Evolutionary conservation across 768 basidiomycete species (phyloP), one percentile per base, ranked within the genome.

Genomic region (Suillus decipiens): DNA sequence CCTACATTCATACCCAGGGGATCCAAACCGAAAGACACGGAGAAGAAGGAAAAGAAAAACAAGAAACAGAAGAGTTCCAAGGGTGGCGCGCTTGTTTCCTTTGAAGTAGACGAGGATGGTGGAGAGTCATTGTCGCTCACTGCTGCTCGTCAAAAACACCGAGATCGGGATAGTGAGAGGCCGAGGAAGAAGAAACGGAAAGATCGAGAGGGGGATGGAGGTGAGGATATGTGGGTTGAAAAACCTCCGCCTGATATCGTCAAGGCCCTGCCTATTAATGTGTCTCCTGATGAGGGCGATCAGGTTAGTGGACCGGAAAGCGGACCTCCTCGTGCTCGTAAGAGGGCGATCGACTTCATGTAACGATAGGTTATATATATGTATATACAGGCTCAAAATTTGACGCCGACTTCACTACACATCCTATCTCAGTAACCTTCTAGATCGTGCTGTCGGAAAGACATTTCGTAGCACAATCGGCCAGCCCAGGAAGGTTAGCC

Each of bases 1-100:
- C 96, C 96, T 1, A 92, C 88, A 0, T 99, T 98, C 72, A 86
- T 93, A 9, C 87, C 88, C 7, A 76, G 79, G 9, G 77, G 76
- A 22, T 63, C 73, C 2, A 71, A 76, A 10, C 73, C 75, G 60
- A 80, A 82, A 2, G 82, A 82, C 59, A 70, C 72, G 39, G 65
- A 72, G 15, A 81, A 84, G 69, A 87, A 84, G 70, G 80, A 84
- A 60, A 80, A 82, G 59, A 78, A 78, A 64, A 76, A 74, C 64
- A 82, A 86, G 70, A 82, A 85, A 67, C 68, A 77, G 64, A 81
- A 77, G 67, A 71, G 72, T 50, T 63, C 66, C 53, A 82, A 81
- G 62, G 71, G 60, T 3, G 70, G 68, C 28, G 75, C 83, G 5
- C 79, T 92, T 9, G 82, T 95, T 39, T 92, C 91, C 9, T 95